Evolutionary conservation across 257 asterid genomes (phyloP).

Genomic region (Nicotiana paniculata): DNA sequence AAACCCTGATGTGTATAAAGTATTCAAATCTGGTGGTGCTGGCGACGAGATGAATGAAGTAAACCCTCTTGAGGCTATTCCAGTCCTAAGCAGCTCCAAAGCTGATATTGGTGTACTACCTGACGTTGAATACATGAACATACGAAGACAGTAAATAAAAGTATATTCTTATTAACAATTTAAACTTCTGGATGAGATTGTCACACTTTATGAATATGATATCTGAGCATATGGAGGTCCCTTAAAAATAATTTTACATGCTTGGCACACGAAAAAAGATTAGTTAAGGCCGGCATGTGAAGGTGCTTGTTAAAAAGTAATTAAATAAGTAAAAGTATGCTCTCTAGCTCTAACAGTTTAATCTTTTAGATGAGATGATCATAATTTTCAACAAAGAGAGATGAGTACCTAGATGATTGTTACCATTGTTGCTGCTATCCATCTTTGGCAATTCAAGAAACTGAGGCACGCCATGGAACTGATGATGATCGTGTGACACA

Average conservation of each 20-base stretch:
- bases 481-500: slow-evolving; percentile 2
- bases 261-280: not conserved
- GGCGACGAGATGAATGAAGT: slow-evolving; percentile 23
- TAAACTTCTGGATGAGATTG: not conserved
- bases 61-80: slow-evolving; percentile 30
- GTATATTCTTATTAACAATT: not conserved
- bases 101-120: slow-evolving; percentile 32
- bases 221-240: not conserved
- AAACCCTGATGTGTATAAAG: slow-evolving; percentile 35
- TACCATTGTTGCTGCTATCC: slow-evolving; percentile 10
- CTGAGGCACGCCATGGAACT: slow-evolving; percentile 24
- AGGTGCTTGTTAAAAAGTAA: not conserved
- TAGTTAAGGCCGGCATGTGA: not conserved
- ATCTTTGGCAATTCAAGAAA: slow-evolving; percentile 45
- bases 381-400: not conserved
- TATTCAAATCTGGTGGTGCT: slow-evolving; percentile 12
- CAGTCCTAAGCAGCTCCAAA: slow-evolving; percentile 42
- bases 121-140: slow-evolving; percentile 4
- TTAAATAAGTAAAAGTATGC: not conserved
- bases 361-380: not conserved
- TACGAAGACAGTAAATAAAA: not conserved
- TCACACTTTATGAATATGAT: not conserved
- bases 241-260: not conserved
- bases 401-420: slow-evolving; percentile 1
- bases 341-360: not conserved